Percentiles rank a stretch among this genome's conserved stretches.
Evolutionary conservation across 805 yeast genomes (phyloP).

Genomic region (Lipomyces japonicus): DNA sequence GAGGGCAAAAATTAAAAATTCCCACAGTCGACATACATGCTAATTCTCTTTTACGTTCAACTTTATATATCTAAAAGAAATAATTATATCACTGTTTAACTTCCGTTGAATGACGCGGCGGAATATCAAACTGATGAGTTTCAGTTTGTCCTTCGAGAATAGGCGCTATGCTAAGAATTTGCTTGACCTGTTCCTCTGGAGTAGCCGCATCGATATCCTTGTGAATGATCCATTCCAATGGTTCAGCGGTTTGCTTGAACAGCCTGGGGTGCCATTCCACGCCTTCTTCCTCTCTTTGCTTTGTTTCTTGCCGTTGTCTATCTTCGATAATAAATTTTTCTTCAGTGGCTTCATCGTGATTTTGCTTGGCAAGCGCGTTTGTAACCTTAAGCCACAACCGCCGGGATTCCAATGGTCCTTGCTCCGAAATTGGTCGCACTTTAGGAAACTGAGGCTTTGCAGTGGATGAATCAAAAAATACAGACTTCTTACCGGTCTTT

Average conservation of each 20-base stretch:
- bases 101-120: slow-evolving; percentile 22
- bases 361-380: slow-evolving; percentile 70
- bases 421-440: slow-evolving; percentile 75
- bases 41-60: background rate
- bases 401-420: slow-evolving; percentile 76
- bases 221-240: slow-evolving; percentile 61
- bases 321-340: slow-evolving; percentile 86
- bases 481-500: slow-evolving; percentile 46
- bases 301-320: slow-evolving; percentile 71
- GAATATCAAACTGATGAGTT: slow-evolving; percentile 22
- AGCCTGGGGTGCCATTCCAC: slow-evolving; percentile 76
- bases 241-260: slow-evolving; percentile 49
- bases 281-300: slow-evolving; percentile 71
- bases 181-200: slow-evolving; percentile 53
- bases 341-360: slow-evolving; percentile 80
- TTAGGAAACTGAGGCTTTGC: slow-evolving; percentile 56
- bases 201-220: slow-evolving; percentile 55
- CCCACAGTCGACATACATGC: background rate
- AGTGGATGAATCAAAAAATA: slow-evolving; percentile 58
- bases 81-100: too few relatives aligned
- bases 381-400: slow-evolving; percentile 79
- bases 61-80: background rate
- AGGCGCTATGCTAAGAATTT: slow-evolving; percentile 66
- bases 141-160: slow-evolving; percentile 70
- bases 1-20: background rate